Conservation (phyloP, 2,329 filamentous ascomycete genomes). For the Amauroascus niger region DNA sequence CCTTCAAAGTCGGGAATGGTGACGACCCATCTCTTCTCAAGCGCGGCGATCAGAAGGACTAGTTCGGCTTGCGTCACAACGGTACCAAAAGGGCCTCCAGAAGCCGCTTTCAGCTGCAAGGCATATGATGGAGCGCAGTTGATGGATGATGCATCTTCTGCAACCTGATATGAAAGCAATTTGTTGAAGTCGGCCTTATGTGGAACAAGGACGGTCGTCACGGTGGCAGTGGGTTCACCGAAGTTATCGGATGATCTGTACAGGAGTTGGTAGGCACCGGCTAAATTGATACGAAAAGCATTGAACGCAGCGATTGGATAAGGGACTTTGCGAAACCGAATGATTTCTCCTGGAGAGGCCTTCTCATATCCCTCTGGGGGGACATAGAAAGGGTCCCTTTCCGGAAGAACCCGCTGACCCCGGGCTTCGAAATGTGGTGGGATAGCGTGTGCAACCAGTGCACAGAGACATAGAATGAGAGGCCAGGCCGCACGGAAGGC, state of each 20-base stretch:
- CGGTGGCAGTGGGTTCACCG: conserved; percentile 30
- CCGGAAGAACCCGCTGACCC: conserved; percentile 16
- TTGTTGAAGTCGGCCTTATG: conserved; percentile 24
- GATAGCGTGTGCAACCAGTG: conserved; percentile 6
- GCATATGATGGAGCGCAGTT: conserved; percentile 25
- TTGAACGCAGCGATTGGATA: conserved; percentile 21
- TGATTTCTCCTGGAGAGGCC: conserved; percentile 22
- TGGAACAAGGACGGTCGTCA: conserved; percentile 35
- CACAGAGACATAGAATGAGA: conserved; percentile 8
- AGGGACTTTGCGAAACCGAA: conserved; percentile 22
- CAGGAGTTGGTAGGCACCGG: conserved; percentile 29
- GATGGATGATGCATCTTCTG: conserved; percentile 24
- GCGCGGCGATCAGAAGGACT: conserved; percentile 28
- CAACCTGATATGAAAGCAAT: conserved; percentile 38
- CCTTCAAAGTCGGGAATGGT: conserved; percentile 42
- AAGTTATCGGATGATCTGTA: conserved; percentile 34
- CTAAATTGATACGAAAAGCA: conserved; percentile 20
- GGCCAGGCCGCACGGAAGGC: conserved; percentile 9
- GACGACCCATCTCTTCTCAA: conserved; percentile 41
- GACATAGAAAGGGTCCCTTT: conserved; percentile 25
- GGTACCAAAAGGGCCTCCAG: conserved; percentile 28
- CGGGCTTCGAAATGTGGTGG: neutral
- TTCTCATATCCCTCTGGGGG: conserved; percentile 24
- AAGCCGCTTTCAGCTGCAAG: conserved; percentile 31
- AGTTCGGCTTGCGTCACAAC: conserved; percentile 29